Conservation (phyloP, 2,329 filamentous ascomycete species). For the Apiospora kogelbergensis region DNA sequence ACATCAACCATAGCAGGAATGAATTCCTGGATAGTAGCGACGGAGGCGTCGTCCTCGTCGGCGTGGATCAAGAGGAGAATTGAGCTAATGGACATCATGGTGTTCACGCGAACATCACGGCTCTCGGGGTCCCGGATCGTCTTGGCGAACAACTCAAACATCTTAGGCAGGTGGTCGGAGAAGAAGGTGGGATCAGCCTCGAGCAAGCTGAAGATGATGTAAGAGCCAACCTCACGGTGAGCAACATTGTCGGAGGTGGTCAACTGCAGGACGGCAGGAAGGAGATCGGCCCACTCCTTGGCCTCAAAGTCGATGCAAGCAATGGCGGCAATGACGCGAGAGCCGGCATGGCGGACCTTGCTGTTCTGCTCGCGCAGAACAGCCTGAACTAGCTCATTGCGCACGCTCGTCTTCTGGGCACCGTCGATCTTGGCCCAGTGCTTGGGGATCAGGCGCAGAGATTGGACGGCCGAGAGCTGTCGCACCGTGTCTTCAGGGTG, state of each 20-base stretch:
- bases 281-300: conserved; percentile 80
- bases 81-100: conserved; percentile 84
- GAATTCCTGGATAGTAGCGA: conserved; percentile 75
- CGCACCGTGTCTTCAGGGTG: conserved; percentile 72
- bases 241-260: conserved; percentile 71
- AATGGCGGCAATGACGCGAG: conserved; percentile 84
- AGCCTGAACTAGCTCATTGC: conserved; percentile 80
- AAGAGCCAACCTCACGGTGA: conserved; percentile 87
- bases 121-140: conserved; percentile 91
- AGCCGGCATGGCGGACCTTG: conserved; percentile 80
- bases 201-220: conserved; percentile 88
- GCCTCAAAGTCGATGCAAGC: conserved; percentile 84
- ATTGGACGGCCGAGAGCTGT: conserved; percentile 90
- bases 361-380: conserved; percentile 77
- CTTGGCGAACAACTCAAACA: conserved; percentile 80
- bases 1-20: conserved; percentile 88
- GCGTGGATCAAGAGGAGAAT: conserved; percentile 85
- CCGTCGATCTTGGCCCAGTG: conserved; percentile 78
- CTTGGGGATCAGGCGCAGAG: conserved; percentile 76
- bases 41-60: conserved; percentile 75
- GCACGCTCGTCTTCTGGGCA: conserved; percentile 76
- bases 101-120: conserved; percentile 91
- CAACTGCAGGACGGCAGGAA: conserved; percentile 76
- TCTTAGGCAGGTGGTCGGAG: conserved; percentile 73
- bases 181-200: conserved; percentile 87